These are phyloP conservation scores for Diplodia sapinea DNA, from an alignment of 2,329 filamentous ascomycete genomes.

Conservation along the genomic window DNA sequence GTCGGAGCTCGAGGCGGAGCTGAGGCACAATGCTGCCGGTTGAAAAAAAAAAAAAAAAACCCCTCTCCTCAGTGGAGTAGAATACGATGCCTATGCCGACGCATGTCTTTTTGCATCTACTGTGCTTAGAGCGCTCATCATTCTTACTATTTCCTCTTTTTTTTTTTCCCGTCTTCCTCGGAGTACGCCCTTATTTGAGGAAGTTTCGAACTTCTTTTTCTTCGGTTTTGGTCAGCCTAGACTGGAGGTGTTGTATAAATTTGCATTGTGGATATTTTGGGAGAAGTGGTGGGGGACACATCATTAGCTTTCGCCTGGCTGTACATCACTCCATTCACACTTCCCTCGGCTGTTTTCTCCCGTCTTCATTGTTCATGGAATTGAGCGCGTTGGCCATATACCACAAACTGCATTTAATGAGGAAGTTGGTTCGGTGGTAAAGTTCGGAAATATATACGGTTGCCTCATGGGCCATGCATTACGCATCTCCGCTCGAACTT, in stretches of 20 bases:
- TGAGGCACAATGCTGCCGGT: conserved; percentile 19
- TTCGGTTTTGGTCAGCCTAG: not conserved
- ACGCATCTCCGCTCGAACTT: no score
- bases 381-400: not conserved
- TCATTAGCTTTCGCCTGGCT: not conserved
- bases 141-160: not conserved
- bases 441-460: not conserved
- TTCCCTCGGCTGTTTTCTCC: not conserved
- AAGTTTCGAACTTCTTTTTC: not conserved
- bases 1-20: conserved; percentile 17
- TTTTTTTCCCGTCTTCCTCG: not conserved
- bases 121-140: not conserved
- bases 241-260: conserved; percentile 8
- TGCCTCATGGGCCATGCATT: not conserved
- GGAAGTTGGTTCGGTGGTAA: not conserved
- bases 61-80: no score
- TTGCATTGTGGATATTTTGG: conserved; percentile 11
- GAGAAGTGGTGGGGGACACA: not conserved
- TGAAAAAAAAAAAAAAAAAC: not conserved
- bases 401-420: not conserved
- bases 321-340: not conserved
- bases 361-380: not conserved
- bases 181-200: not conserved
- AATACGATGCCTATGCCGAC: not conserved
- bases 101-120: not conserved